Percentiles rank a stretch among this genome's conserved stretches.
phyloP scores from a whole-genome alignment of 345 rosid species.

The Eucalyptus pumila region DNA sequence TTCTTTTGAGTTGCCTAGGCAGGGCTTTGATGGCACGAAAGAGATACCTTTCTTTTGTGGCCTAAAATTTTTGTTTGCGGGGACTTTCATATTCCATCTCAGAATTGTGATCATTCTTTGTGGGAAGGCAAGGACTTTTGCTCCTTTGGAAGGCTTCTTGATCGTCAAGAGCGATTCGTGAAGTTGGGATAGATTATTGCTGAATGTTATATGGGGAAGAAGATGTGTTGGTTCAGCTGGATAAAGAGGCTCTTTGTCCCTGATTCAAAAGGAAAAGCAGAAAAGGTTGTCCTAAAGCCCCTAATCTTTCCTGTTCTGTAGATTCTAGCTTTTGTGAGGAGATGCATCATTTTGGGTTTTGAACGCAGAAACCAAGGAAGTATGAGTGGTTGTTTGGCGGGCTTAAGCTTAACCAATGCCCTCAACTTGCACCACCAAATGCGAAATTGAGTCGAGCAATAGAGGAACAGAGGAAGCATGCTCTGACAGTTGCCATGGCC shows the following conservation, averaged over 20 bases:
- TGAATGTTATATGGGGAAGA: slow-evolving; percentile 49
- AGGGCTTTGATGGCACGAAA: not conserved
- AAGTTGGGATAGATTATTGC: not conserved
- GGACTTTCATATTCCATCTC: not conserved
- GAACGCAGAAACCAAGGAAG: slow-evolving; percentile 11
- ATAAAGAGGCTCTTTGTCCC: slow-evolving; percentile 38
- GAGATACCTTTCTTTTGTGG: not conserved
- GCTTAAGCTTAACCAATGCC: slow-evolving; percentile 33
- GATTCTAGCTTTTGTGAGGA: not conserved
- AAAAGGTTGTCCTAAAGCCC: slow-evolving; percentile 26
- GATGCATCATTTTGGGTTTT: not conserved
- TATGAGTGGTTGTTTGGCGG: slow-evolving; percentile 45
- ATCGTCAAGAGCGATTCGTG: not conserved
- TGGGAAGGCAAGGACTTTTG: not conserved
- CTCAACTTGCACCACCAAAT: slow-evolving; percentile 24
- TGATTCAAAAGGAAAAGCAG: slow-evolving; percentile 31
- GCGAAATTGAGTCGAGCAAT: slow-evolving; percentile 39
- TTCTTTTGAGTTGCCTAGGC: not conserved
- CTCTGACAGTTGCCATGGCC: slow-evolving; percentile 72
- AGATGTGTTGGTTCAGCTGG: slow-evolving; percentile 54
- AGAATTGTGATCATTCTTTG: not conserved
- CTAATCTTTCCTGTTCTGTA: not conserved
- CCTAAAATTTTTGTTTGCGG: not conserved
- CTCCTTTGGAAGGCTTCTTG: not conserved
- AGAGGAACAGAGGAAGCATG: slow-evolving; percentile 65